Percentiles rank a stretch among this genome's conserved stretches.
phyloP scores from a whole-genome alignment of 441 rosid genomes.

The Populus hybrid region DNA sequence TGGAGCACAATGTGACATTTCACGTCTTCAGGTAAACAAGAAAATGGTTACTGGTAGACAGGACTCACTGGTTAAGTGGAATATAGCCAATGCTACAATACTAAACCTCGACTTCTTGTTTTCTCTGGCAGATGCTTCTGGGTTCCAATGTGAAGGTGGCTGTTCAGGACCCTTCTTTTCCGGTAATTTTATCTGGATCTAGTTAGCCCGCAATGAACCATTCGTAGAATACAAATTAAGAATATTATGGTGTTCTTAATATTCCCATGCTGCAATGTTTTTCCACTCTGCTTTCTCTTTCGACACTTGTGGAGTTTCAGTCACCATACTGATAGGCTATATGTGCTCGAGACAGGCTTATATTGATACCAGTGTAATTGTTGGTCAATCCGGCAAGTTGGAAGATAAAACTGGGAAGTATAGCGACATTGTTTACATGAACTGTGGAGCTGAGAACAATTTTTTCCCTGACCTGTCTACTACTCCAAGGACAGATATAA shows the following conservation, averaged over 20 bases:
- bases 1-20: constrained; percentile 82
- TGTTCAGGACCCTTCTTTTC: constrained; percentile 85
- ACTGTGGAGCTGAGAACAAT: constrained; percentile 45
- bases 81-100: not conserved
- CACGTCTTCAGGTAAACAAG: constrained; percentile 57
- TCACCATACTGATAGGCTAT: not conserved
- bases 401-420: constrained; percentile 49
- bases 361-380: constrained; percentile 60
- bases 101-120: not conserved
- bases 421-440: constrained; percentile 53
- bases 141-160: constrained; percentile 37
- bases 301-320: not conserved
- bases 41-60: not conserved
- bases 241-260: not conserved
- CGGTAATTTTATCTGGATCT: constrained; percentile 15
- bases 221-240: not conserved
- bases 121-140: constrained; percentile 33
- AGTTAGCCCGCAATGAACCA: not conserved
- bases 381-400: constrained; percentile 61
- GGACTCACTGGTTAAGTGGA: not conserved
- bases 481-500: constrained; percentile 52
- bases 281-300: not conserved
- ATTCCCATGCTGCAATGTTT: not conserved
- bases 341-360: constrained; percentile 32
- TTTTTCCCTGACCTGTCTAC: constrained; percentile 56